Conservation (phyloP, 768 basidiomycete species). For the Mycena vulgaris region DNA sequence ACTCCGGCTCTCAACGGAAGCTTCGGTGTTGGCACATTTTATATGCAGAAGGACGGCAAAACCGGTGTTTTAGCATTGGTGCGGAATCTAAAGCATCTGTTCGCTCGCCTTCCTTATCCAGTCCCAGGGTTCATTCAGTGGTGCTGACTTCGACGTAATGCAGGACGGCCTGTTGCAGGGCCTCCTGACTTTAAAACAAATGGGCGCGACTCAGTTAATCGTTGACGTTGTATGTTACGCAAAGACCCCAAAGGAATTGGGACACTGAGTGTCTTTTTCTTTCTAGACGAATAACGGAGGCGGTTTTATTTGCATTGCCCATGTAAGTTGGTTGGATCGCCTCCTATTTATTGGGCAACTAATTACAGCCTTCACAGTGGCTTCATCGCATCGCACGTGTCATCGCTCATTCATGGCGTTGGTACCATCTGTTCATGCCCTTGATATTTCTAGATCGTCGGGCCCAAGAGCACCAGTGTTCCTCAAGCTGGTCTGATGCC, state of each 20-base stretch:
- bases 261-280: neutral
- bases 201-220: conserved; percentile 68
- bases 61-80: conserved; percentile 55
- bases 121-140: conserved; percentile 66
- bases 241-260: neutral
- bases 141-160: conserved; percentile 58
- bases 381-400: conserved; percentile 61
- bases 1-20: conserved; percentile 59
- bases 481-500: conserved; percentile 59
- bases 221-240: conserved; percentile 66
- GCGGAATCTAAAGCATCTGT: conserved; percentile 25
- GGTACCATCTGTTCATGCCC: conserved; percentile 16
- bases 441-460: conserved; percentile 56
- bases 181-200: conserved; percentile 60
- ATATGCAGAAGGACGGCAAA: conserved; percentile 63
- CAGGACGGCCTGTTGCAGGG: conserved; percentile 61
- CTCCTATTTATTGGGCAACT: neutral
- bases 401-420: neutral
- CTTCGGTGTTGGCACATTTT: conserved; percentile 68
- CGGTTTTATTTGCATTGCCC: conserved; percentile 74
- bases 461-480: conserved; percentile 64
- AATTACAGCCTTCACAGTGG: conserved; percentile 48
- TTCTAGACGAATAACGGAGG: conserved; percentile 65
- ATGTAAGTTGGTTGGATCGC: conserved; percentile 53
- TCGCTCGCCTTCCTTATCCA: conserved; percentile 52